These are phyloP conservation scores for Tolypocladium sp. DNA, from an alignment of 2,329 filamentous ascomycete genomes.

Conservation along the genomic window DNA sequence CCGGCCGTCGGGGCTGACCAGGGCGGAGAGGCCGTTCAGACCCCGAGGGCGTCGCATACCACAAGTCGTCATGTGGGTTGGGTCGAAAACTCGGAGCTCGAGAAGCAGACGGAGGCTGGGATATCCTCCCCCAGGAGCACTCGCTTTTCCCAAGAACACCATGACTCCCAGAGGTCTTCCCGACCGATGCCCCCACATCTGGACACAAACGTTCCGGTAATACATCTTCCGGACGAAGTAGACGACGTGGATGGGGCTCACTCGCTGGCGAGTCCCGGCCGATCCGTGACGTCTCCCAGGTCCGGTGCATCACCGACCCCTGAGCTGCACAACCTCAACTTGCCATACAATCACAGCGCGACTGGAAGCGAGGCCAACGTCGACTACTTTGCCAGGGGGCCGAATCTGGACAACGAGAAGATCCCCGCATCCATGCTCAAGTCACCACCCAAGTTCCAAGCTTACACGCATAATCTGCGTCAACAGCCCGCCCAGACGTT, in stretches of 20 bases:
- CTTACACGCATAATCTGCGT: constrained; percentile 65
- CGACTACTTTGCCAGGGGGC: constrained; percentile 15
- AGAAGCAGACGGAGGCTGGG: neutral
- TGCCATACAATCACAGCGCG: constrained; percentile 1
- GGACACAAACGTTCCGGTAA: constrained; percentile 4
- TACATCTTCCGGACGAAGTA: constrained; percentile 1
- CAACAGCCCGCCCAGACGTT: constrained; percentile 62
- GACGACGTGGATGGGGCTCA: neutral
- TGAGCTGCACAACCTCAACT: neutral
- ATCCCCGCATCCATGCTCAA: constrained; percentile 26
- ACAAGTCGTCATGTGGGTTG: neutral
- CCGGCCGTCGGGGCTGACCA: constrained; percentile 1
- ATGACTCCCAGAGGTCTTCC: neutral
- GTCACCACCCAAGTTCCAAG: constrained; percentile 23
- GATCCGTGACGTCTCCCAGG: neutral
- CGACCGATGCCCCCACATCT: neutral
- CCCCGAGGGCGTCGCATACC: neutral
- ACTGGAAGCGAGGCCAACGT: constrained; percentile 12
- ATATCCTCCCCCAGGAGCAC: neutral
- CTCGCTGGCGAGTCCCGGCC: neutral
- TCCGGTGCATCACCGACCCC: neutral
- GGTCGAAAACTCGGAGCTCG: neutral
- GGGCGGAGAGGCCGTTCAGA: neutral
- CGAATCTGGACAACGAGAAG: constrained; percentile 32
- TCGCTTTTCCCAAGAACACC: neutral